phyloP scores from a whole-genome alignment of 768 basidiomycete genomes.

The Hypsizygus marmoreus region DNA sequence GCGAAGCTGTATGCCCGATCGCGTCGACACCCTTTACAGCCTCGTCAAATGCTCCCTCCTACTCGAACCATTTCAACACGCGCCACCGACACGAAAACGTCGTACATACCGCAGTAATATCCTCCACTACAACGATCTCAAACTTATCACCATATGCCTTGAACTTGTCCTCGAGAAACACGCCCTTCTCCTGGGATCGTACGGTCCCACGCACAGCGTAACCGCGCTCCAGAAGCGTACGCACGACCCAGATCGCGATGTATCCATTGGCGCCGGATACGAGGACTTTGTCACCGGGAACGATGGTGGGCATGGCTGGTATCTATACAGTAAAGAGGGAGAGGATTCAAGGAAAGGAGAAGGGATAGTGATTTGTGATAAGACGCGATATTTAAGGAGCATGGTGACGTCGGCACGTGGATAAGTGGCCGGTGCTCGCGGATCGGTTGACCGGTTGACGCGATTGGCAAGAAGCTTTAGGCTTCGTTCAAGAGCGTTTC shows the following conservation, averaged over 20 bases:
- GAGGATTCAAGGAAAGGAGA: too few relatives aligned
- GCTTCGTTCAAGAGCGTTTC: too few relatives aligned
- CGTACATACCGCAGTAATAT: constrained; percentile 24
- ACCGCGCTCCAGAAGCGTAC: constrained; percentile 27
- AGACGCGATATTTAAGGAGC: too few relatives aligned
- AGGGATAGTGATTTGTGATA: too few relatives aligned
- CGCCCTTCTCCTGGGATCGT: constrained; percentile 24
- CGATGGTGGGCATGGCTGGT: constrained; percentile 24
- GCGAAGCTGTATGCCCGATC: constrained; percentile 64
- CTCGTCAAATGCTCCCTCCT: constrained; percentile 69
- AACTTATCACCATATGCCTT: constrained; percentile 26
- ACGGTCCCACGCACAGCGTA: constrained; percentile 30
- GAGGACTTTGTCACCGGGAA: constrained; percentile 24
- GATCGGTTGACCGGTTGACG: too few relatives aligned
- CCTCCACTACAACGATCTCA: constrained; percentile 25
- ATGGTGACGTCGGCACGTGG: too few relatives aligned
- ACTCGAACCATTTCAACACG: not conserved
- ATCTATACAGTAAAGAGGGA: too few relatives aligned
- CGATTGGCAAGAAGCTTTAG: too few relatives aligned
- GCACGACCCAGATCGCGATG: constrained; percentile 31
- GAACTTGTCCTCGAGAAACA: constrained; percentile 22
- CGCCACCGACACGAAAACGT: not conserved
- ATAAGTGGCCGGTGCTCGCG: too few relatives aligned
- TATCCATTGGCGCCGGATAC: constrained; percentile 33
- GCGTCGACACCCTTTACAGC: constrained; percentile 70